A percentile compares a stretch with the other conserved stretches of the same genome.
Conservation (phyloP, 2,329 filamentous ascomycete genomes). For the Paraconiothyrium sp. region DNA sequence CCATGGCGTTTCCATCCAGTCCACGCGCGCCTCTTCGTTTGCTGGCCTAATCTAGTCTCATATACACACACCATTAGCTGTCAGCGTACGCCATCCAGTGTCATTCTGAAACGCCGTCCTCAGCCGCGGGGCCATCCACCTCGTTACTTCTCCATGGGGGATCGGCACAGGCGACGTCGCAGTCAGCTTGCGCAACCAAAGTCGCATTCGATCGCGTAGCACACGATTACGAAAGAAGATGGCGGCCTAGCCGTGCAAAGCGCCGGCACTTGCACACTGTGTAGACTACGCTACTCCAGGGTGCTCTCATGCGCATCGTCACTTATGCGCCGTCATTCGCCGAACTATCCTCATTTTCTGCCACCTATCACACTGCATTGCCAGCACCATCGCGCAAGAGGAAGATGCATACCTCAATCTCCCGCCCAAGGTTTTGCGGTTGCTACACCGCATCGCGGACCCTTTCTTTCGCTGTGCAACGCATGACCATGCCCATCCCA, state of each 20-base stretch:
- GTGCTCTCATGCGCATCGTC: background rate
- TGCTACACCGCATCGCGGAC: constrained; percentile 8
- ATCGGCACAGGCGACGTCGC: constrained; percentile 8
- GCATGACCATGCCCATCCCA: constrained; percentile 1
- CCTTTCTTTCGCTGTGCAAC: background rate
- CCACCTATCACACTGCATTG: background rate
- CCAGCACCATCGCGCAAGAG: background rate
- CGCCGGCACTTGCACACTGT: background rate
- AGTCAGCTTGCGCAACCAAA: constrained; percentile 6
- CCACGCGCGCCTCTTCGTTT: constrained; percentile 5
- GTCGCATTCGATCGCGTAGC: constrained; percentile 9
- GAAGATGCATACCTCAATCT: background rate
- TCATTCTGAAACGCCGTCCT: constrained; percentile 11
- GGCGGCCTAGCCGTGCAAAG: background rate
- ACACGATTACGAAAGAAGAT: background rate
- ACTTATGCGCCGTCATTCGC: constrained; percentile 10
- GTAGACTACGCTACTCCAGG: background rate
- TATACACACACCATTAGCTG: constrained; percentile 1
- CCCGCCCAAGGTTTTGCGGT: background rate
- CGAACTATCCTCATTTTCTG: background rate
- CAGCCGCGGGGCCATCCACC: constrained; percentile 4
- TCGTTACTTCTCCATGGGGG: constrained; percentile 2
- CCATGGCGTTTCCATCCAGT: background rate
- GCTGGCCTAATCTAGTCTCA: constrained; percentile 6
- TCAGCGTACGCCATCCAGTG: background rate